Evolutionary conservation across 2,329 filamentous ascomycete genomes (phyloP).

Genomic region (Mycosphaerella sp.): DNA sequence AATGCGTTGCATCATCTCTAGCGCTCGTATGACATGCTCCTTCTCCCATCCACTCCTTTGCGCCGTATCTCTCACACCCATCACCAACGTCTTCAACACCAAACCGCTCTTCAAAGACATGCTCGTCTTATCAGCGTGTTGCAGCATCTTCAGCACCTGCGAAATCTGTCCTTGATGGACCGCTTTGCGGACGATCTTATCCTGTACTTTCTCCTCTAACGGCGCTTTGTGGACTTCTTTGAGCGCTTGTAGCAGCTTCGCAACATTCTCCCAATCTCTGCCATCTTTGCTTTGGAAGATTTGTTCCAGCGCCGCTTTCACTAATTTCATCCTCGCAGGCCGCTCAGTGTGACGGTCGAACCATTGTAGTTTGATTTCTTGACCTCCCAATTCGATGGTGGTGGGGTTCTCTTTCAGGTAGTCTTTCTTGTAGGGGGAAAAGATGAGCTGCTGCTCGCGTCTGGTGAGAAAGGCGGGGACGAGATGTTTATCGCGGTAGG

Average conservation of each 20-base stretch:
- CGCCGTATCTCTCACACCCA: slow-evolving; percentile 33
- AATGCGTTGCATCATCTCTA: slow-evolving; percentile 36
- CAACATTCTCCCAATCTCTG: slow-evolving; percentile 33
- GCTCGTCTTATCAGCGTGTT: slow-evolving; percentile 30
- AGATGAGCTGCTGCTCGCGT: slow-evolving; percentile 40
- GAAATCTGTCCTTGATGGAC: slow-evolving; percentile 27
- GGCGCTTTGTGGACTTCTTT: slow-evolving; percentile 23
- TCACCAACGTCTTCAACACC: slow-evolving; percentile 34
- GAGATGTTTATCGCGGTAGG: slow-evolving; percentile 40
- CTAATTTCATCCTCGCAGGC: slow-evolving; percentile 26
- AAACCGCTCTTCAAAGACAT: slow-evolving; percentile 30
- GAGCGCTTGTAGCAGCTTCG: slow-evolving; percentile 29
- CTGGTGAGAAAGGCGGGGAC: slow-evolving; percentile 40
- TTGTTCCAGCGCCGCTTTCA: slow-evolving; percentile 28
- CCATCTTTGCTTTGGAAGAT: slow-evolving; percentile 21
- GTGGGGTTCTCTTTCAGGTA: slow-evolving; percentile 40
- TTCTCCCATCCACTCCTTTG: slow-evolving; percentile 33
- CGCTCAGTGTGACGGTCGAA: slow-evolving; percentile 30
- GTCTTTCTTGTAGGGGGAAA: slow-evolving; percentile 35
- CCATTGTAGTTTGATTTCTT: slow-evolving; percentile 34
- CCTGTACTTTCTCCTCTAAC: slow-evolving; percentile 21
- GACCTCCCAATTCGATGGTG: slow-evolving; percentile 37
- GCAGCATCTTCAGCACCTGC: slow-evolving; percentile 31
- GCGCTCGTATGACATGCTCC: slow-evolving; percentile 35
- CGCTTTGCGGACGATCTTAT: slow-evolving; percentile 33